Conservation (phyloP, 2,329 filamentous ascomycete genomes). For the Cryphonectria radicalis region DNA sequence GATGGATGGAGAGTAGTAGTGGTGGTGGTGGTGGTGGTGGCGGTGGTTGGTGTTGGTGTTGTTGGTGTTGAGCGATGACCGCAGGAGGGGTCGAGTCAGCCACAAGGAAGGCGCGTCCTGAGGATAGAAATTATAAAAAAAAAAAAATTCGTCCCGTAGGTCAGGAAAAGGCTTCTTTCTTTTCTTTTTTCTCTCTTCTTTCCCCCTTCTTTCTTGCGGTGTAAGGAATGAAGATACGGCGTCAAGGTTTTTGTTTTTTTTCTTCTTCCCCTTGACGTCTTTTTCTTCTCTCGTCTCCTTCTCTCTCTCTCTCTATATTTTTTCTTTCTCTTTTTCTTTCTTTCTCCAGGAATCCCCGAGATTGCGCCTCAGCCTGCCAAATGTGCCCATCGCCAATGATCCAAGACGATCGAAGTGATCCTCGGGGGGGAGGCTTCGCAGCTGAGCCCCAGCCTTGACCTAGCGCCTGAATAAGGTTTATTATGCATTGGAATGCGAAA, state of each 20-base stretch:
- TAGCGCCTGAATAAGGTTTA: slow-evolving; percentile 7
- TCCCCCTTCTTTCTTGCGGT: neutral
- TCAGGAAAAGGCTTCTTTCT: neutral
- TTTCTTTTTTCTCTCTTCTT: neutral
- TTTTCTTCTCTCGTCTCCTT: neutral
- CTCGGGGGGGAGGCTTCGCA: slow-evolving; percentile 2
- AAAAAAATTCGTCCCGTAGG: neutral
- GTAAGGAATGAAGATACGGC: too few species aligned
- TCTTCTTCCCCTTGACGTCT: neutral
- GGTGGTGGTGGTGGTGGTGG: too few species aligned
- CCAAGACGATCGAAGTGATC: slow-evolving; percentile 2
- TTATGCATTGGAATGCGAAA: slow-evolving; percentile 7
- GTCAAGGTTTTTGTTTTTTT: neutral
- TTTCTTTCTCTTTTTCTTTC: neutral
- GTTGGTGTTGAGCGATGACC: neutral
- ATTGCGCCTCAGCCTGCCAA: neutral
- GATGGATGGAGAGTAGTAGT: too few species aligned
- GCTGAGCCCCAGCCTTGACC: neutral
- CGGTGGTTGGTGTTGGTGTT: too few species aligned
- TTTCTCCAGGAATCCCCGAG: neutral
- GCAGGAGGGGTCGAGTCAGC: neutral
- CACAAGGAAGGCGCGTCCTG: neutral
- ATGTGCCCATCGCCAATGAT: neutral
- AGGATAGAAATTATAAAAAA: neutral
- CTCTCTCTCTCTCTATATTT: neutral